phyloP scores from a whole-genome alignment of 2,329 filamentous ascomycete species.

The Cordyceps javanica region DNA sequence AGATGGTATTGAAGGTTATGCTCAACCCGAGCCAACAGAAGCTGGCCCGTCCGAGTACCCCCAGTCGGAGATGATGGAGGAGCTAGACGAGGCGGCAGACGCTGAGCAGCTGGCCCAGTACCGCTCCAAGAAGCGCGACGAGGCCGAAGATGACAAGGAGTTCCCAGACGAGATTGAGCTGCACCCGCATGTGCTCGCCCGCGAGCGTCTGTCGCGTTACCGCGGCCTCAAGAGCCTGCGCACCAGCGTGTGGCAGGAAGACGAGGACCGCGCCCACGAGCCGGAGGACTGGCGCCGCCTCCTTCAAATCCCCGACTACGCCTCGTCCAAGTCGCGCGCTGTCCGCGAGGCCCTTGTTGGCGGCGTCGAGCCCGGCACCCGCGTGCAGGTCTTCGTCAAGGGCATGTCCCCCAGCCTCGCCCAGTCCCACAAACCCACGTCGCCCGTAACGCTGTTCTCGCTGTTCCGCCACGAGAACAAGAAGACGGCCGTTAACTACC shows the following conservation, averaged over 20 bases:
- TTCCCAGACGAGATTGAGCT: constrained; percentile 98
- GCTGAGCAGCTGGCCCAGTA: constrained; percentile 75
- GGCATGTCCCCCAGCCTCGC: constrained; percentile 38
- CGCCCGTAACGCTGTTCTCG: constrained; percentile 72
- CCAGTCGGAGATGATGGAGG: constrained; percentile 86
- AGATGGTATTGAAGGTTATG: constrained; percentile 71
- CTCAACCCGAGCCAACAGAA: constrained; percentile 64
- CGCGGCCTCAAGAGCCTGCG: constrained; percentile 87
- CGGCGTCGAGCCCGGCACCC: constrained; percentile 75
- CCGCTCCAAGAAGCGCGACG: constrained; percentile 68
- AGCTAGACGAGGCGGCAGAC: constrained; percentile 74
- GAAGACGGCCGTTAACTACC: constrained; percentile 81
- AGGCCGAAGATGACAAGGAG: constrained; percentile 84
- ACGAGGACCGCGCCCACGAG: constrained; percentile 79
- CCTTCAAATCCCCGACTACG: constrained; percentile 84
- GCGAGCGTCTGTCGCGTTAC: constrained; percentile 80
- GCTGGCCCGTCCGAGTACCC: constrained; percentile 82
- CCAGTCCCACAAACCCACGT: constrained; percentile 40
- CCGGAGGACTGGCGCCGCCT: constrained; percentile 86
- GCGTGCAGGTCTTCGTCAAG: constrained; percentile 72
- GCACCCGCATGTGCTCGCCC: constrained; percentile 76
- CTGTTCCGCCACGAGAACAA: constrained; percentile 94
- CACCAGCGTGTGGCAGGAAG: constrained; percentile 81
- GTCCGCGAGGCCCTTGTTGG: constrained; percentile 82
- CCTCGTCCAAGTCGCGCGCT: constrained; percentile 69